A percentile compares a stretch with the other conserved stretches of the same genome.
phyloP scores from a whole-genome alignment of 2,329 filamentous ascomycete species.

The Hypoxylon sp. region DNA sequence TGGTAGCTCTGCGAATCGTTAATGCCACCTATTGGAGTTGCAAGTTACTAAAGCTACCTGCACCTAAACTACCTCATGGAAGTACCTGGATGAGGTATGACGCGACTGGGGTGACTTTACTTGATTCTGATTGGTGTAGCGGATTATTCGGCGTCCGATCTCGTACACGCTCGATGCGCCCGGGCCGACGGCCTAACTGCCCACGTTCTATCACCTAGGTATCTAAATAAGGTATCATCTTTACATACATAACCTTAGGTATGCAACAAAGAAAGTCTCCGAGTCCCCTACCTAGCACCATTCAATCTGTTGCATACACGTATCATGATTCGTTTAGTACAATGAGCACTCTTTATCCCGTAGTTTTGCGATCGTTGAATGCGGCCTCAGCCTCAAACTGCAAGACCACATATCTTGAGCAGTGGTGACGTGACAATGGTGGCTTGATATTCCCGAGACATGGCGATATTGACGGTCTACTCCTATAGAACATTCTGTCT shows the following conservation, averaged over 20 bases:
- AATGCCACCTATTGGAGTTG: constrained; percentile 45
- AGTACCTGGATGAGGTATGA: constrained; percentile 33
- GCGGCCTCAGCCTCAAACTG: too few species aligned
- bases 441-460: not conserved
- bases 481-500: too few species aligned
- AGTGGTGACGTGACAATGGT: not conserved
- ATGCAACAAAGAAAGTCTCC: constrained; percentile 13
- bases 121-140: constrained; percentile 28
- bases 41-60: constrained; percentile 3
- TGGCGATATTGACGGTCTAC: not conserved
- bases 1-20: constrained; percentile 15
- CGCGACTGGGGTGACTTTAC: constrained; percentile 30
- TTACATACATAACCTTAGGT: too few species aligned
- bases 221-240: not conserved
- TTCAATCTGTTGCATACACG: not conserved
- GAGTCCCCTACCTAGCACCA: not conserved
- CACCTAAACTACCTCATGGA: constrained; percentile 21
- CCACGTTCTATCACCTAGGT: too few species aligned
- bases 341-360: too few species aligned
- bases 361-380: not conserved
- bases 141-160: constrained; percentile 36
- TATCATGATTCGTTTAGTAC: too few species aligned
- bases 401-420: too few species aligned
- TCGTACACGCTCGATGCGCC: not conserved
- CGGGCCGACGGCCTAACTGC: constrained; percentile 22